Conservation (phyloP, 371 early-diverging fungal species). For the Basidiobolus meristosporus region DNA sequence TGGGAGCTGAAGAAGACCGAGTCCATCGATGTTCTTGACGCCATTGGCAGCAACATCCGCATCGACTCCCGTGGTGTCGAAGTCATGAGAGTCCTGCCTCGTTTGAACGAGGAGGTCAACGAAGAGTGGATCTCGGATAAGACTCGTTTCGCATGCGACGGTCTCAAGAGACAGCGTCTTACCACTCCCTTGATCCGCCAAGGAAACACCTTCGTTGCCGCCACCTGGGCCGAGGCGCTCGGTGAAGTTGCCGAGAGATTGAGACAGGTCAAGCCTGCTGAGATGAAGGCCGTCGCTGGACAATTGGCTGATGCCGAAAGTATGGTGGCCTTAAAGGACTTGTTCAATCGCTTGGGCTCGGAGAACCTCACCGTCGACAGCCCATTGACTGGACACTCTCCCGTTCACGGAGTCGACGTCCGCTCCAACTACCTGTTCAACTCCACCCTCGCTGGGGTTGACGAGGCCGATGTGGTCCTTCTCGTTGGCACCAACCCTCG, state of each 20-base stretch:
- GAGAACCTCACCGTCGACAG: slow-evolving; percentile 71
- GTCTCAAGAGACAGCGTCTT: slow-evolving; percentile 85
- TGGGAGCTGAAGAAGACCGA: slow-evolving; percentile 96
- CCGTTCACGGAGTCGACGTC: slow-evolving; percentile 54
- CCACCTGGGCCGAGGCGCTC: slow-evolving; percentile 79
- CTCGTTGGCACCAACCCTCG: slow-evolving; percentile 91
- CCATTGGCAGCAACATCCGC: slow-evolving; percentile 85
- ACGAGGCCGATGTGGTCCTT: slow-evolving; percentile 84
- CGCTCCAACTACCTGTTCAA: slow-evolving; percentile 81
- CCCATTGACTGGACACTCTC: slow-evolving; percentile 23
- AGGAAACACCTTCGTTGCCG: slow-evolving; percentile 65
- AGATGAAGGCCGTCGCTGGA: slow-evolving; percentile 80
- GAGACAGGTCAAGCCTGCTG: slow-evolving; percentile 23
- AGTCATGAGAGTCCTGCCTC: slow-evolving; percentile 89
- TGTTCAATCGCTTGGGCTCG: slow-evolving; percentile 70
- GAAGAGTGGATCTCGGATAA: slow-evolving; percentile 98
- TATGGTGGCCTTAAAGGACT: slow-evolving; percentile 74
- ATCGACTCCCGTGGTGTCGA: slow-evolving; percentile 91
- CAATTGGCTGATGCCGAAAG: slow-evolving; percentile 77
- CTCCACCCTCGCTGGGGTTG: slow-evolving; percentile 67
- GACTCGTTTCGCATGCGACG: slow-evolving; percentile 89
- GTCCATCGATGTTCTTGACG: slow-evolving; percentile 88
- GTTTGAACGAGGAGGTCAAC: slow-evolving; percentile 89
- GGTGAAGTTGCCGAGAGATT: slow-evolving; percentile 45
- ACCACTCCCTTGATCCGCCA: slow-evolving; percentile 76